Percentiles rank a stretch among this genome's conserved stretches.
phyloP scores from a whole-genome alignment of 805 yeast species.

The Nakazawaea ishiwadae region DNA sequence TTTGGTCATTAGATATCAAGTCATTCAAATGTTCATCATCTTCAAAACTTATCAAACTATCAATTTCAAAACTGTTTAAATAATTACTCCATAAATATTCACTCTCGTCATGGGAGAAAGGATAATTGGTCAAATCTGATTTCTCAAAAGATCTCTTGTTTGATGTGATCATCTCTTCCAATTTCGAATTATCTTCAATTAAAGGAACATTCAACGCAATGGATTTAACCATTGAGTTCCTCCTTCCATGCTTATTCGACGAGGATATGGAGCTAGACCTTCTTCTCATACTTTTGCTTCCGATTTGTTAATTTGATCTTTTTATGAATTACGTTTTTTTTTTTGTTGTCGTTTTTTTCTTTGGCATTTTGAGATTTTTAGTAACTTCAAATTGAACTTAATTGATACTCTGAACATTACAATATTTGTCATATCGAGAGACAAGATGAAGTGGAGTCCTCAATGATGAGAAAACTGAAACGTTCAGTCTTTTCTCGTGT shows the following conservation, averaged over 20 bases:
- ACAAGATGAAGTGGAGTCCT: too few relatives aligned
- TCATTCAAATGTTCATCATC: conserved; percentile 35
- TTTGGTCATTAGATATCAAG: conserved; percentile 29
- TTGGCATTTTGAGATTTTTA: too few relatives aligned
- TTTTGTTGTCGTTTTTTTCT: too few relatives aligned
- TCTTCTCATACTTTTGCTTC: too few relatives aligned
- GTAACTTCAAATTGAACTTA: too few relatives aligned
- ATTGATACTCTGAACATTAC: too few relatives aligned
- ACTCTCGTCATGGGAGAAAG: conserved; percentile 35
- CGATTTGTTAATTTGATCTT: too few relatives aligned
- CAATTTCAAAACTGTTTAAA: conserved; percentile 35
- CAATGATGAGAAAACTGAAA: too few relatives aligned
- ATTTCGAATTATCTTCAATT: conserved; percentile 22
- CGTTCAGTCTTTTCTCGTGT: too few relatives aligned
- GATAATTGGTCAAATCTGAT: conserved; percentile 20
- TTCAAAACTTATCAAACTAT: conserved; percentile 32
- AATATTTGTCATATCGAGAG: too few relatives aligned
- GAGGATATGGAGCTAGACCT: conserved; percentile 8
- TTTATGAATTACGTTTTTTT: too few relatives aligned
- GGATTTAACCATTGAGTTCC: conserved; percentile 57
- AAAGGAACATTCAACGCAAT: conserved; percentile 54
- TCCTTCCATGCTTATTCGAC: conserved; percentile 30
- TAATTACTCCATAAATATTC: conserved; percentile 29
- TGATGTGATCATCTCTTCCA: conserved; percentile 1
- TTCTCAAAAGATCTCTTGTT: background rate